These are phyloP conservation scores for Plasmodium gonderi DNA, from an alignment of 169 alveolate genomes.

Conservation along the genomic window DNA sequence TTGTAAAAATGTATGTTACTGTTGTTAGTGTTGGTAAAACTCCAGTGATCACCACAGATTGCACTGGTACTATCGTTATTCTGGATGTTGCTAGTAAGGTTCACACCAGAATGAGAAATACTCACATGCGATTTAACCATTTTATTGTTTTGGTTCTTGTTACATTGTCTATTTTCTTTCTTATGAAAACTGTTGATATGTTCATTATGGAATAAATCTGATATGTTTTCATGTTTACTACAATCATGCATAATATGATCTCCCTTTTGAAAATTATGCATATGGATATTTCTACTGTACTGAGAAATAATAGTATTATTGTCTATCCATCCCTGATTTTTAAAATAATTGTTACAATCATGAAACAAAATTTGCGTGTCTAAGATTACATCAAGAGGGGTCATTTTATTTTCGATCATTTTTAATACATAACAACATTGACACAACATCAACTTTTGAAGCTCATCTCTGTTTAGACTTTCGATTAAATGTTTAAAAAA, in stretches of 20 bases:
- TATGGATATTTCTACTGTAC: not conserved
- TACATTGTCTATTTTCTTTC: not conserved
- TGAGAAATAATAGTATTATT: not conserved
- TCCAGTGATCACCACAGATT: not conserved
- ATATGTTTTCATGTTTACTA: not conserved
- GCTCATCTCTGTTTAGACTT: constrained; percentile 37
- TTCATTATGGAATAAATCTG: not conserved
- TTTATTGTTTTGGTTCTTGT: not conserved
- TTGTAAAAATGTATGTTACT: constrained; percentile 5
- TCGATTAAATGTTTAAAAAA: constrained; percentile 24
- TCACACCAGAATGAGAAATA: too few relatives aligned
- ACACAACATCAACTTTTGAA: constrained; percentile 19
- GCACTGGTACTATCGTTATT: not conserved
- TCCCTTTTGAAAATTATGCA: not conserved
- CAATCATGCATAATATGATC: not conserved
- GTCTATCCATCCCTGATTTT: constrained; percentile 33
- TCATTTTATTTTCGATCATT: constrained; percentile 41
- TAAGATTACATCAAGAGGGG: constrained; percentile 40
- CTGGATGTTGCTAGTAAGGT: not conserved
- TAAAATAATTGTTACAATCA: constrained; percentile 45
- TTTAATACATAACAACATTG: constrained; percentile 29
- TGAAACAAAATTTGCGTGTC: constrained; percentile 42
- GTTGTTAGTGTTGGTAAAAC: not conserved
- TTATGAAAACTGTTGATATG: not conserved
- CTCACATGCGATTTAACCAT: too few relatives aligned